Base-by-base conservation (phyloP, 192 early-diverging fungal genomes). In the Thoreauomyces humboldtii region DNA sequence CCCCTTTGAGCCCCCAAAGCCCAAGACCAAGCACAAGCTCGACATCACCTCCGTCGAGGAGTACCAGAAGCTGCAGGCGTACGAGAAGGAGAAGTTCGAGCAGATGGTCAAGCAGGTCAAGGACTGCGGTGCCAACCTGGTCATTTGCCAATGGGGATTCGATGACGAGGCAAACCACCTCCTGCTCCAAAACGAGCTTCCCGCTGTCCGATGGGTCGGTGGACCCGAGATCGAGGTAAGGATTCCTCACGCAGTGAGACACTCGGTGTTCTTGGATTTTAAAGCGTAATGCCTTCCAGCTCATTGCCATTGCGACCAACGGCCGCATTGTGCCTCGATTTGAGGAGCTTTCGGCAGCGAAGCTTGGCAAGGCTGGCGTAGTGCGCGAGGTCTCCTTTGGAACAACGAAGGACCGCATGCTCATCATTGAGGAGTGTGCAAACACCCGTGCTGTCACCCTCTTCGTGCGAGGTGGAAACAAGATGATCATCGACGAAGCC, bases 111-210 rank as follows among this genome's bases (percentile, higher is more conserved):
- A 87, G 60, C 88, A 90, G 70, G 95, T 98, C 67, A 99, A 99
- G 86, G 91, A 96, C 54, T 87, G 90, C 64, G 97, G 97, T 25
- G 96, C 97, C 51, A 99, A 96, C 79, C 70, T 98, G 45, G 97
- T 98, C 42, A 92, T 96, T 46, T 99, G 97, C 82, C 97, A 99
- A 76, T 99, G 97, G 97, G 97, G 97, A 54, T 99, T 99, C 68
- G 97, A 99, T 78, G 97, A 99, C 70, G 97, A 99, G 76, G 97
- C 97, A 43, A 99, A 99, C 82, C 96, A 98, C 73, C 81, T 99
- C 78, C 80, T 99, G 56, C 80, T 98, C 79, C 97, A 99, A 77
- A 94, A 97, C 79, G 63, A 96, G 72, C 82, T 99, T 44, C 98
- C 98, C 32, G 93, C 94, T 60, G 93, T 98, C 52, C 88, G 98